Evolutionary conservation across 75 land plant genomes (phyloP).

Genomic region (Selaginella moellendorffii): DNA sequence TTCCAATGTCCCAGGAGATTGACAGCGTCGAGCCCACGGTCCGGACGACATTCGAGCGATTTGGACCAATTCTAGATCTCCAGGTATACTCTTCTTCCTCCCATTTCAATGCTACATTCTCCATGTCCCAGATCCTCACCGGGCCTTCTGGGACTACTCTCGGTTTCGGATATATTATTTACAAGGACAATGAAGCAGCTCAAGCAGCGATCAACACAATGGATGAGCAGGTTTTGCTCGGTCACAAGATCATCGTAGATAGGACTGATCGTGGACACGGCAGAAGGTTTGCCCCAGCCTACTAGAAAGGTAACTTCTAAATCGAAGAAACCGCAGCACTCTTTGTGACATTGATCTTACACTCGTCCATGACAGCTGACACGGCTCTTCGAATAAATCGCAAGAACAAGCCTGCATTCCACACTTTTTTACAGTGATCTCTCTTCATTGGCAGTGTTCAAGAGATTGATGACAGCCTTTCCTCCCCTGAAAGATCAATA

Average conservation of each 20-base stretch:
- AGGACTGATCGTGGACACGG: neutral
- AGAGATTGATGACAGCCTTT: no score
- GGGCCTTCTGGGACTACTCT: neutral
- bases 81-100: neutral
- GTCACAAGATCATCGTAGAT: neutral
- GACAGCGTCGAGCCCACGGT: neutral
- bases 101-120: neutral
- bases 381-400: no score
- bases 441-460: no score
- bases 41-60: neutral
- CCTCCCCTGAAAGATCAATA: slow-evolving; percentile 33
- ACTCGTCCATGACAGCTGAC: no score
- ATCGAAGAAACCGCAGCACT: neutral
- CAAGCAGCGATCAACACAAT: neutral
- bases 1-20: no score
- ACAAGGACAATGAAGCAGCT: neutral
- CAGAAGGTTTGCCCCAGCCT: neutral
- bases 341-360: no score
- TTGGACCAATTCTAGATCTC: neutral
- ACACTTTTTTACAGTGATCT: no score
- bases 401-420: no score
- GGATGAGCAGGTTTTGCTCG: neutral
- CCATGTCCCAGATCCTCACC: neutral
- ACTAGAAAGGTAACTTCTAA: neutral
- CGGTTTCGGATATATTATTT: neutral